Evolutionary conservation across 345 rosid genomes (phyloP), one percentile per base, ranked within the genome.

Genomic region (Melastoma malabathricum): DNA sequence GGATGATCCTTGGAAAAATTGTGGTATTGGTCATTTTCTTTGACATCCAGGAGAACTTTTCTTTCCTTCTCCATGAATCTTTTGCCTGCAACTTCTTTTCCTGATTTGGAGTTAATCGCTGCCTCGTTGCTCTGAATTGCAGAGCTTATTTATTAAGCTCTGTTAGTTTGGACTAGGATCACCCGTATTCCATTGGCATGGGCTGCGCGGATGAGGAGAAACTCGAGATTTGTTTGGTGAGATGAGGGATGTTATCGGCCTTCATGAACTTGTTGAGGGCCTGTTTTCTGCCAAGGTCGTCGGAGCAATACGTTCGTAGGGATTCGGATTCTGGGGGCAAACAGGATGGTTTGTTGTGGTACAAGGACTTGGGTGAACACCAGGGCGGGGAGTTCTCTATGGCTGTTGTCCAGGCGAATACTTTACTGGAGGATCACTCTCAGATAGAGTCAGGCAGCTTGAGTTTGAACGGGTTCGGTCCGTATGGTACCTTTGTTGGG

Each of bases 221-320:
- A 12, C 48, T 49, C 20, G 51, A 50, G 54, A 25, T 13, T 44
- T 39, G 23, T 46, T 60, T 55, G 75, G 54, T 68, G 77, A 69
- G 70, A 75, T 75, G 81, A 75, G 81, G 81, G 81, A 75, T 75
- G 81, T 66, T 75, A 61, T 66, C 77, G 50, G 81, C 72, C 59
- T 72, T 75, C 68, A 63, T 69, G 77, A 75, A 59, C 75, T 59
- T 68, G 57, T 52, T 72, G 56, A 46, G 64, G 68, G 69, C 81
- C 70, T 75, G 81, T 51, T 66, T 75, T 54, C 65, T 72, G 63
- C 62, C 75, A 8, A 72, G 67, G 61, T 59, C 64, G 63, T 56
- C 62, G 47, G 60, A 64, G 58, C 67, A 49, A 27, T 64, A 64
- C 47, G 61, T 63, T 55, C 77, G 68, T 55, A 16, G 67, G 9